A percentile compares a stretch with the other conserved stretches of the same genome.
phyloP scores from a whole-genome alignment of 139 green algal species.

The Haematococcus sp. region DNA sequence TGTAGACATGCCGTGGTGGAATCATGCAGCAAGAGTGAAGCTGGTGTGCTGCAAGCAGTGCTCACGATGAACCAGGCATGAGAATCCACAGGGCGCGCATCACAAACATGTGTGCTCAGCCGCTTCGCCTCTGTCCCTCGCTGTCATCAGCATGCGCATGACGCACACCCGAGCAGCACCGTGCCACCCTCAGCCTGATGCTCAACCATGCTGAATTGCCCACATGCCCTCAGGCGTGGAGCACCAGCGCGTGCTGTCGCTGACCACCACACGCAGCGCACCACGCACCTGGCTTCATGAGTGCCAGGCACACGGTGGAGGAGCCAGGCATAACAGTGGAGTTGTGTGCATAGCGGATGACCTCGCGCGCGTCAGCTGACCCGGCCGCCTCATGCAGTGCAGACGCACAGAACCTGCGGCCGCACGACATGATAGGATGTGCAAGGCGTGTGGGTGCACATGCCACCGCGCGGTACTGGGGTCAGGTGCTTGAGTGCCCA shows the following conservation, averaged over 20 bases:
- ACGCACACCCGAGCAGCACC: no score
- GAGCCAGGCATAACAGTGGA: constrained; percentile 31
- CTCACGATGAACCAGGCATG: no score
- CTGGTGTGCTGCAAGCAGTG: neutral
- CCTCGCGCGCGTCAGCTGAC: constrained; percentile 24
- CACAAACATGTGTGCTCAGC: no score
- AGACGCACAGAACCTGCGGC: constrained; percentile 17
- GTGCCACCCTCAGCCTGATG: no score
- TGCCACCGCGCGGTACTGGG: no score
- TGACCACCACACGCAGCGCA: no score
- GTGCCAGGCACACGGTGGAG: constrained; percentile 32
- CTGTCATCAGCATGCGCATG: no score
- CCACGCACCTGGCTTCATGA: constrained; percentile 29
- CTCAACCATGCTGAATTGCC: neutral
- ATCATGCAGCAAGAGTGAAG: neutral
- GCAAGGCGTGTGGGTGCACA: neutral
- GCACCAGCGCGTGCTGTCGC: no score
- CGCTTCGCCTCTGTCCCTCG: no score
- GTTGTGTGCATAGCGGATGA: constrained; percentile 50
- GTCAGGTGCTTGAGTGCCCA: no score
- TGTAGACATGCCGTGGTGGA: constrained; percentile 5
- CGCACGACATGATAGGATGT: neutral
- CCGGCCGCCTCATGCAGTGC: constrained; percentile 20
- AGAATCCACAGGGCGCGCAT: no score
- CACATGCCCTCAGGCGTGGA: no score